Conservation (phyloP, 768 basidiomycete genomes). For the Psilocybe sp. region DNA sequence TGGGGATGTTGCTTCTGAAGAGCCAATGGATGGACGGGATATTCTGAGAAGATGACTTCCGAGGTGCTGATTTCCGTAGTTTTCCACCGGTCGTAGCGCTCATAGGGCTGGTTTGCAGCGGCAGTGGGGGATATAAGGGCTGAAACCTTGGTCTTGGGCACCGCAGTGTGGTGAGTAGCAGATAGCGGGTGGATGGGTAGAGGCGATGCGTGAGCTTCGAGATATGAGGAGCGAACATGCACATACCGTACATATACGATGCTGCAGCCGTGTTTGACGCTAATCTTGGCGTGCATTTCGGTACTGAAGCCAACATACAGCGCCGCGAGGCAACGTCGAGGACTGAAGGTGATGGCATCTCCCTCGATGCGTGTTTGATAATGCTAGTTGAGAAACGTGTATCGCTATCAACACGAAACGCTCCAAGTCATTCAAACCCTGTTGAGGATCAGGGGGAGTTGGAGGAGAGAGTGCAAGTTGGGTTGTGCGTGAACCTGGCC, state of each 20-base stretch:
- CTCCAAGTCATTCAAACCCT: too few relatives aligned
- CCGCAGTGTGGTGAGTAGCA: slow-evolving; percentile 1
- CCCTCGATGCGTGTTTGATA: neutral
- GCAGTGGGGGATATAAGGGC: slow-evolving; percentile 6
- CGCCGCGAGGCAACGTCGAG: slow-evolving; percentile 11
- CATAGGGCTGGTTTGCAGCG: slow-evolving; percentile 12
- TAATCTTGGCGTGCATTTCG: slow-evolving; percentile 13
- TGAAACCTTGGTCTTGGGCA: slow-evolving; percentile 5
- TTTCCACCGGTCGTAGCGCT: slow-evolving; percentile 20
- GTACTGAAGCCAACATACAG: slow-evolving; percentile 16
- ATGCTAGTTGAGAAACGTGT: too few relatives aligned
- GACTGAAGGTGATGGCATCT: neutral
- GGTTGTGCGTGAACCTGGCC: too few relatives aligned
- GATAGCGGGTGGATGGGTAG: slow-evolving; percentile 6
- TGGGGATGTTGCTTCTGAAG: slow-evolving; percentile 72
- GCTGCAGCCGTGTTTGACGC: slow-evolving; percentile 18
- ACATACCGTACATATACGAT: slow-evolving; percentile 22
- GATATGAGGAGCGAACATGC: slow-evolving; percentile 21
- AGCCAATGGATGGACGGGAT: slow-evolving; percentile 63
- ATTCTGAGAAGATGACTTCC: slow-evolving; percentile 12
- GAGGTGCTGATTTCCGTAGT: slow-evolving; percentile 17
- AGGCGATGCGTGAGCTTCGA: slow-evolving; percentile 15
- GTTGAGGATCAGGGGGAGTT: too few relatives aligned
- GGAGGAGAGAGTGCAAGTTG: too few relatives aligned
- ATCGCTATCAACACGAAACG: too few relatives aligned